Evolutionary conservation across 1,284 basidiomycete species (phyloP).

Genomic region (Ceratobasidium sp.): DNA sequence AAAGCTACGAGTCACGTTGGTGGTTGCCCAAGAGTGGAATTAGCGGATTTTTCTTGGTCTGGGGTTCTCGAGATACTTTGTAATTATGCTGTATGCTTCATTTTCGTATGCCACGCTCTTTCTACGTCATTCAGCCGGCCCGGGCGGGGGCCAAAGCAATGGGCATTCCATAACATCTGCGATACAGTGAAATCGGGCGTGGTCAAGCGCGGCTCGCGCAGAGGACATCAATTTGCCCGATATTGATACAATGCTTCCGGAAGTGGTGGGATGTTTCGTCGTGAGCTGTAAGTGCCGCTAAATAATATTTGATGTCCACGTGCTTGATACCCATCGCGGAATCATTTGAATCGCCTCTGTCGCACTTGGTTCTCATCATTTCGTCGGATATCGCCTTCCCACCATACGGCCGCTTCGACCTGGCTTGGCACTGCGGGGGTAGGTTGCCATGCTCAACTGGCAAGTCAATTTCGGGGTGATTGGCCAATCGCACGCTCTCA

Average conservation of each 20-base stretch:
- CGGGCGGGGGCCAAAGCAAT: not conserved
- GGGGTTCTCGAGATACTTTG: not conserved
- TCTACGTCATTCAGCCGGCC: not conserved
- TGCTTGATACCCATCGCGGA: not conserved
- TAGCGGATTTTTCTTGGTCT: not conserved
- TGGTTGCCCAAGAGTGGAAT: not conserved
- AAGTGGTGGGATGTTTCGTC: not conserved
- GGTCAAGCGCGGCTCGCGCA: not conserved
- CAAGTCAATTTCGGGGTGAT: not conserved
- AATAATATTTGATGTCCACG: no score
- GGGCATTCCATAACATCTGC: no score
- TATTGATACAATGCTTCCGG: not conserved
- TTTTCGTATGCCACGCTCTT: slow-evolving; percentile 10
- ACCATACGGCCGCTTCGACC: not conserved
- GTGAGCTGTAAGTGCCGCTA: no score
- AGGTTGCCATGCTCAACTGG: not conserved
- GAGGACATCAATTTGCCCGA: not conserved
- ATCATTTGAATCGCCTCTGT: not conserved
- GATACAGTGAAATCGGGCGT: not conserved
- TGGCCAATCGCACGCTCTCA: not conserved
- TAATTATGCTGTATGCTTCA: not conserved
- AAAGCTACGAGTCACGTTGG: not conserved
- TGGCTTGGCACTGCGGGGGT: slow-evolving; percentile 12
- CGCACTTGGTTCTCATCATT: not conserved
- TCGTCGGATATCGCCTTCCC: not conserved